A percentile compares a stretch with the other conserved stretches of the same genome.
These are phyloP conservation scores for Hemileccinum rubropunctum DNA, from an alignment of 768 basidiomycete genomes.

Conservation along the genomic window DNA sequence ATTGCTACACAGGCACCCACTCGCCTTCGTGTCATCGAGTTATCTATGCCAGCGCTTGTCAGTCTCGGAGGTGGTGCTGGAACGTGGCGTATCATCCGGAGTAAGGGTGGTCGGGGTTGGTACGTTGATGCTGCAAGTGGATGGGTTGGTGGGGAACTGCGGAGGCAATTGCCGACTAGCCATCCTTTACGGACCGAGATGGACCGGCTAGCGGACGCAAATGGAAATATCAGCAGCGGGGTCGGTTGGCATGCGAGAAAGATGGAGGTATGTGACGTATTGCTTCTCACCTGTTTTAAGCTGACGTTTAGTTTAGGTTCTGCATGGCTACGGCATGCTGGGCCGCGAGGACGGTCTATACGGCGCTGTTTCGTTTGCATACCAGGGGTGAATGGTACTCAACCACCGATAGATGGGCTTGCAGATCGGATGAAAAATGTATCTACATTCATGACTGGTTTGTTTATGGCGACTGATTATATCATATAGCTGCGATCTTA, in stretches of 20 bases:
- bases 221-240: conserved; percentile 87
- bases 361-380: conserved; percentile 92
- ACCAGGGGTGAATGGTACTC: conserved; percentile 60
- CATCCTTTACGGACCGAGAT: conserved; percentile 75
- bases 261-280: conserved; percentile 78
- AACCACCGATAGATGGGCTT: background rate
- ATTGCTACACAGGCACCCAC: conserved; percentile 49
- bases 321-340: conserved; percentile 88
- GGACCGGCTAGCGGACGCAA: conserved; percentile 69
- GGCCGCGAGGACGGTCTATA: conserved; percentile 93
- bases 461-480: background rate
- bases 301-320: conserved; percentile 44
- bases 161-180: conserved; percentile 52
- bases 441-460: background rate
- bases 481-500: background rate
- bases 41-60: conserved; percentile 67
- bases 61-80: conserved; percentile 77
- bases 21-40: conserved; percentile 81
- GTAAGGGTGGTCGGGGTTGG: conserved; percentile 94
- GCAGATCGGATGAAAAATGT: background rate
- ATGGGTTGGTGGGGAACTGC: conserved; percentile 61
- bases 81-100: conserved; percentile 85
- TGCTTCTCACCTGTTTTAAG: background rate
- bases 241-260: conserved; percentile 96
- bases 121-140: conserved; percentile 87